Base-by-base conservation (phyloP, 139 green algal genomes). In the Dunaliella primolecta region DNA sequence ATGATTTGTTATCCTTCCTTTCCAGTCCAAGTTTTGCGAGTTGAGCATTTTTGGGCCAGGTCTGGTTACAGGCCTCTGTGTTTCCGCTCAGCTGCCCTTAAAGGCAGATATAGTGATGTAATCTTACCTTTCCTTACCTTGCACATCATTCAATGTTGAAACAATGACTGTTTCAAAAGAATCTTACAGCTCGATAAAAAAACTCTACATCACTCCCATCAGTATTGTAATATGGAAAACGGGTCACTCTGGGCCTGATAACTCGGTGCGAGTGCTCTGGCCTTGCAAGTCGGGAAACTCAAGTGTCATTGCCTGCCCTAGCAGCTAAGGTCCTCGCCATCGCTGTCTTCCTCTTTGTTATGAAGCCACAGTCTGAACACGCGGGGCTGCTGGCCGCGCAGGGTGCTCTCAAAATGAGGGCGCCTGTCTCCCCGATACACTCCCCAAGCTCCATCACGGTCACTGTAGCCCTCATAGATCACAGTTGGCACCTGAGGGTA, bases 341-440 rank as follows among this genome's bases (percentile, higher is more conserved):
- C 71, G 15, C 71, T 77, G 29, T 3, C 29, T 15, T 32, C 71
- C 29, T 38, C 29, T 33, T 38, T 33, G 2, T 30, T 80, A 2
- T 23, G 11, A 77, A 35, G 79, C 36, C 71, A 84, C 38, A 84
- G 56, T n/a, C 80, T 38, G 38, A 84, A 84, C 37, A 84, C 80
- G 55, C 56, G 46, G 2, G 80, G 80, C 80, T 84, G 80, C 46
- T 64, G 46, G 46, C 46, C 46, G 56, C 80, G 37, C 2, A 38
- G 15, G 1, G 21, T 21, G 7, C 11, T 2, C 11, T n/a, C 80
- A 75, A 71, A 84, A 15, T 77, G 24, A 7, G 55, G 35, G 80
- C 38, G 80, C 80, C 77, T 30, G 56, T 37, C 29, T 25, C 46
- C 46, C 46, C 35, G 23, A 38, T 84, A 84, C 80, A 84, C 36